Evolutionary conservation across 164 flowering plant genomes (phyloP), one percentile per base, ranked within the genome.

Genomic region (Macadamia tetraphylla): DNA sequence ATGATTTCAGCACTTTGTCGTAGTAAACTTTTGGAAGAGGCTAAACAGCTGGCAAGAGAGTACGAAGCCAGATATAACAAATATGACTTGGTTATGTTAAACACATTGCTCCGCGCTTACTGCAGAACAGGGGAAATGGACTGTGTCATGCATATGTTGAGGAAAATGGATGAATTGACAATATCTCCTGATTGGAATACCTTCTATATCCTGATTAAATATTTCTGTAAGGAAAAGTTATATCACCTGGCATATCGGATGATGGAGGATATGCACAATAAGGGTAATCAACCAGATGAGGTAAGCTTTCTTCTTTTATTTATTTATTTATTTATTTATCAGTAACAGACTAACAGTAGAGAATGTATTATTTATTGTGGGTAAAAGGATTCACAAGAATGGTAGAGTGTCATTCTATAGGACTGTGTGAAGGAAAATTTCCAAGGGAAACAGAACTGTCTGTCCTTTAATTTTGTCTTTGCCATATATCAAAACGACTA

Each of bases 61-160:
- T 86, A 76, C 77, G 96, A 90, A 80, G 81, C 76, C 56, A 82
- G 68, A 63, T 82, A 79, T 75, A 82, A 81, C 71, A 92, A 79
- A 70, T 92, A 84, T 80, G 98, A 92, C 67, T 74, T 92, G 81
- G 94, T 92, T 52, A 78, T 88, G 76, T 71, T 85, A 67, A 90
- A 92, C 75, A 81, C 93, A 58, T 76, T 90, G 83, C 90, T 92
- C 35, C 82, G 90, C 71, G 93, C 96, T 46, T 88, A 87, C 71
- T 92, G 98, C 79, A 82, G 84, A 83, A 83, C 82, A 57, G 91
- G 98, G 55, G 94, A 90, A 69, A 90, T 92, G 96, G 88, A 86
- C 53, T 78, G 85, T 73, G 96, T 92, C 8, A 90, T 90, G 94
- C 85, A 77, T 74, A 75, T 75, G 70, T 71, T 92, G 83, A 83